A percentile compares a stretch with the other conserved stretches of the same genome.
phyloP scores from a whole-genome alignment of 768 basidiomycete species.

The Cubamyces sp. region DNA sequence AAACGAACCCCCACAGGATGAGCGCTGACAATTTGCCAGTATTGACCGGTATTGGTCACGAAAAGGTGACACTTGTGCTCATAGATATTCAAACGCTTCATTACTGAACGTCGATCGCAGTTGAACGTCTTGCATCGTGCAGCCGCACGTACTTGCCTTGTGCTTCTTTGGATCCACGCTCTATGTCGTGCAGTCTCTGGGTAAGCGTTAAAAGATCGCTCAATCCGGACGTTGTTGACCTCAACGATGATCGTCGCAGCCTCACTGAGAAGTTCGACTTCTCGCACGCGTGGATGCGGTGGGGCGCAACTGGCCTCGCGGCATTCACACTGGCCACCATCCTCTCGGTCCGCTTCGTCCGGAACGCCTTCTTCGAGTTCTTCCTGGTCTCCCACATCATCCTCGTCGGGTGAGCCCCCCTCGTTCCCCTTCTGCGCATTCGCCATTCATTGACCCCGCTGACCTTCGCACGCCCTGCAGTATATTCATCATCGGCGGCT shows the following conservation, averaged over 20 bases:
- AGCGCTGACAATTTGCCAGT: conserved; percentile 33
- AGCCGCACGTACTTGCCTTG: conserved; percentile 45
- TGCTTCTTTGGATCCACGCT: conserved; percentile 49
- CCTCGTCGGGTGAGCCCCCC: conserved; percentile 32
- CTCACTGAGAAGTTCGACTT: conserved; percentile 15
- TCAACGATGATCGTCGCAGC: neutral
- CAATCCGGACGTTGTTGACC: neutral
- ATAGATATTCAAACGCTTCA: too few species aligned
- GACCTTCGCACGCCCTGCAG: conserved; percentile 30
- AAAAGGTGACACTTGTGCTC: conserved; percentile 37
- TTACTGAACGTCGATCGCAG: conserved; percentile 4
- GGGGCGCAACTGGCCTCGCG: conserved; percentile 30
- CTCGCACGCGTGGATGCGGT: conserved; percentile 23
- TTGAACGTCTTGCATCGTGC: conserved; percentile 54
- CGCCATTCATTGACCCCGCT: neutral
- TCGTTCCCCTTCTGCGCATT: neutral
- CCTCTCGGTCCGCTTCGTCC: conserved; percentile 44
- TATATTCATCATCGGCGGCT: conserved; percentile 45
- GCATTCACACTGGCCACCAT: conserved; percentile 40
- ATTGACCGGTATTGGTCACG: conserved; percentile 58
- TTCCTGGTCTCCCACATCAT: conserved; percentile 35
- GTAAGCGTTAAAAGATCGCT: neutral
- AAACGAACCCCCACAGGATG: neutral
- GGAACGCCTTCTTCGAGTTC: conserved; percentile 48
- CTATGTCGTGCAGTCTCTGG: conserved; percentile 22